Evolutionary conservation across 176 grass and related monocot species (phyloP).

Genomic region (Avena atlantica): DNA sequence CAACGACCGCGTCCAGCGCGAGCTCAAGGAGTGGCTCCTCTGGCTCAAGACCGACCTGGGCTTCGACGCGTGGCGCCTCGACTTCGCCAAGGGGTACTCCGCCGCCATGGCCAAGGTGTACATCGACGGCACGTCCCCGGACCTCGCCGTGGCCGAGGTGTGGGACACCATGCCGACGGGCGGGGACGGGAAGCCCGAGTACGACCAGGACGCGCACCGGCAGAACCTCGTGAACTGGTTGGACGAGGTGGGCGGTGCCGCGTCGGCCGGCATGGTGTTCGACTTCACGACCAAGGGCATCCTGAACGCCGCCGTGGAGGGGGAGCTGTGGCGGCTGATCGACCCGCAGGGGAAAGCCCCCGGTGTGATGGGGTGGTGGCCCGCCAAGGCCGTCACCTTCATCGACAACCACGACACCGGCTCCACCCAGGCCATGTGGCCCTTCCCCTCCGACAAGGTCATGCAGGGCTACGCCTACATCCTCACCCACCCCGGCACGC

Average conservation of each 20-base stretch:
- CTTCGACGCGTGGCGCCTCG: no score
- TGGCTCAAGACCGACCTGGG: neutral
- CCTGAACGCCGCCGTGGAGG: neutral
- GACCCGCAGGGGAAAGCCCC: constrained; percentile 54
- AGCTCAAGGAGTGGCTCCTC: constrained; percentile 43
- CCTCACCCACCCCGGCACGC: constrained; percentile 73
- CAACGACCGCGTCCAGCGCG: constrained; percentile 60
- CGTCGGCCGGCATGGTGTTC: constrained; percentile 27
- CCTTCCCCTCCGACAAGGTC: constrained; percentile 76
- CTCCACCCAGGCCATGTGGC: constrained; percentile 69
- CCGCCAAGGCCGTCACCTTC: constrained; percentile 78
- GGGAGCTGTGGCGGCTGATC: no score
- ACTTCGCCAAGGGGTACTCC: no score
- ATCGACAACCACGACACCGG: constrained; percentile 88
- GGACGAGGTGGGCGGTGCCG: neutral
- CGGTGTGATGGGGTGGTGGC: constrained; percentile 66
- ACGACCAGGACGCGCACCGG: constrained; percentile 50
- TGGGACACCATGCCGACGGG: constrained; percentile 38
- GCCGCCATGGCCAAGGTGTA: constrained; percentile 55
- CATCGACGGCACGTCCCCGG: constrained; percentile 47
- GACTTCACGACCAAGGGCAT: constrained; percentile 64
- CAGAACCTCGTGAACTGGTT: constrained; percentile 56
- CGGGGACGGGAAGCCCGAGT: neutral
- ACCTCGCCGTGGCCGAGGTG: constrained; percentile 62
- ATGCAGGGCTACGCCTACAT: constrained; percentile 87